Evolutionary conservation across 2,329 filamentous ascomycete genomes (phyloP), one percentile per base, ranked within the genome.

Genomic region (Cladosporium colombiae): DNA sequence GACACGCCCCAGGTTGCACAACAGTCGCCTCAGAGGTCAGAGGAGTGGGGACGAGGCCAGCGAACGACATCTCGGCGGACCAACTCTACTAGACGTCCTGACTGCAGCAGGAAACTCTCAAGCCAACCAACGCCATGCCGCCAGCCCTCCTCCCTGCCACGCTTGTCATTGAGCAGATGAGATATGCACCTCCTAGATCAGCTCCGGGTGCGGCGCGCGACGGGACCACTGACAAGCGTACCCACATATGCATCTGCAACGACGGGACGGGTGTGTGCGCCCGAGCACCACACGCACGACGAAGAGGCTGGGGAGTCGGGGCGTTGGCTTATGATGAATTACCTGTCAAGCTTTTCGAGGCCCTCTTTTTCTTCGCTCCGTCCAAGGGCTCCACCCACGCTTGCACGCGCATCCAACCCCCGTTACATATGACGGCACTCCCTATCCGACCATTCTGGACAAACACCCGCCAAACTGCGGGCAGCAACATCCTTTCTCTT

Each of bases 81-180:
- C 23, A n/a, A 46, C 40, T 46, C 23, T 7, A 46, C 52, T n/a
- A 33, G 52, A 31, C 52, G 27, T n/a, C 52, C 18, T 55, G 52
- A 6, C 25, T 55, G 52, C 52, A 55, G 52, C 27, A n/a, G 18
- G 27, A 55, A 55, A 55, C 52, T n/a, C 52, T 25, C 21, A 59
- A 40, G 56, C 56, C 56, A 40, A 23, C 40, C 31, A 37, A 46
- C 27, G 59, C 59, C 29, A 62, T 18, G 23, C 44, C n/a, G 29
- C 44, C 59, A 62, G 27, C 52, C 52, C 29, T 55, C 44, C 59
- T 52, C 46, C 59, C 37, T 62, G 59, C 53, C 59, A 52, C 59
- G 59, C 59, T 62, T 62, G 59, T 62, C 59, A 62, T 62, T 46
- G 29, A 52, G 46, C 59, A 62, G 59, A 62, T 52, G 44, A 50